Evolutionary conservation across 1,139 yeast genomes (phyloP).

Genomic region (Blastobotrys elegans): DNA sequence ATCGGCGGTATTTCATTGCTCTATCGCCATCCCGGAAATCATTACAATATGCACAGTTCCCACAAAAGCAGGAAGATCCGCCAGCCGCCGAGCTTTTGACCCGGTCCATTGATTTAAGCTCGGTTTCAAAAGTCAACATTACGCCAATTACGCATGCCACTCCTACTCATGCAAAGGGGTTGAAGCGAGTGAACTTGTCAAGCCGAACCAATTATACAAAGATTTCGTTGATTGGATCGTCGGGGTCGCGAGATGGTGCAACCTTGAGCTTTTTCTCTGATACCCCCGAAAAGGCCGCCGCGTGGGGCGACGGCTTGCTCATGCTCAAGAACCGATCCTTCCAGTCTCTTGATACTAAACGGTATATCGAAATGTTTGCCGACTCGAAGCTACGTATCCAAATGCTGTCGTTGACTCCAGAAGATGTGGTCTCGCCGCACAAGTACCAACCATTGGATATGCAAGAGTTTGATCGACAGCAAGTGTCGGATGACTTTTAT

Average conservation of each 20-base stretch:
- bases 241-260: slow-evolving; percentile 26
- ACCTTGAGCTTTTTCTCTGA: slow-evolving; percentile 60
- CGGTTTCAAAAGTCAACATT: slow-evolving; percentile 25
- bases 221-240: slow-evolving; percentile 24
- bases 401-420: slow-evolving; percentile 49
- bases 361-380: slow-evolving; percentile 52
- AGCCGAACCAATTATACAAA: slow-evolving; percentile 29
- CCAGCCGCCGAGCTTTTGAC: slow-evolving; percentile 53
- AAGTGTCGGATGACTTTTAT: slow-evolving; percentile 28
- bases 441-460: slow-evolving; percentile 10
- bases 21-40: slow-evolving; percentile 69
- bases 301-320: slow-evolving; percentile 78
- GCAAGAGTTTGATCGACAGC: slow-evolving; percentile 12
- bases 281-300: slow-evolving; percentile 64
- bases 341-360: slow-evolving; percentile 54
- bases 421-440: slow-evolving; percentile 25
- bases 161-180: slow-evolving; percentile 19
- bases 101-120: slow-evolving; percentile 26
- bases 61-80: slow-evolving; percentile 41
- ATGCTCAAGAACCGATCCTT: slow-evolving; percentile 44
- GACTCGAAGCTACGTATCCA: slow-evolving; percentile 64
- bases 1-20: slow-evolving; percentile 51
- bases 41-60: slow-evolving; percentile 57
- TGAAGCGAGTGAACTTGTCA: slow-evolving; percentile 25
- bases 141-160: slow-evolving; percentile 22